Base-by-base conservation (phyloP, 495 filamentous ascomycete genomes). In the Xylaria sp. region DNA sequence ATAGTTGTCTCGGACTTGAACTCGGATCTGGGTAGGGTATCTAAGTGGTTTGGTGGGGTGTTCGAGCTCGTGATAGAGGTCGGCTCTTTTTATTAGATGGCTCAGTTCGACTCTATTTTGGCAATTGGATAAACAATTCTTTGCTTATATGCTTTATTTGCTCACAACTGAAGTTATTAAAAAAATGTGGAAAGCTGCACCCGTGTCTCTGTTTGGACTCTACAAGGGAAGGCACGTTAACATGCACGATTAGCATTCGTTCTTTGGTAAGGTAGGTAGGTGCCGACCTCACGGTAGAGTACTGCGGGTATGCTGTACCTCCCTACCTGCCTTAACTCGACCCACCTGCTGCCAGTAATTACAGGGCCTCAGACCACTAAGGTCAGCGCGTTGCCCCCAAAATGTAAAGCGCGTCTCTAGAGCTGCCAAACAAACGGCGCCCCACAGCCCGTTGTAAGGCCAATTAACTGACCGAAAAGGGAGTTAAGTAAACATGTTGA, bases 1-100 rank as follows among this genome's bases (percentile, higher is more conserved):
- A 86, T 89, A 52, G 37, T 21, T 21, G 29, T n/a, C 35, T 53
- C 17, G 72, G 68, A 31, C 29, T 41, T 50, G 72, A 67, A 31
- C 29, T 41, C 46, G 35, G 43, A 31, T 44, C 24, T 40, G 31
- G 6, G 14, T 68, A 31, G 44, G 37, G 35, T n/a, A 33, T 19
- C 44, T 43, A 3, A 21, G 17, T 53, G 44, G 29, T 1, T 35
- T 71, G 21, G 50, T 65, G 29, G 44, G 58, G 43, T 68, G 48
- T 63, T 44, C 15, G 33, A 57, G 9, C 43, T 9, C 48, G 17
- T 55, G 24, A 40, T 5, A 24, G 44, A 41, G 64, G 24, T 67
- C n/a, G 44, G 29, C 31, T 41, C 3, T 24, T 21, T 55, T 57
- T 17, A 12, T 26, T 52, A 40, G 48, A 55, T 26, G 35, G 40